A percentile compares a stretch with the other conserved stretches of the same genome.
phyloP scores from a whole-genome alignment of 2,329 filamentous ascomycete species.

The Coniochaeta pulveracea region DNA sequence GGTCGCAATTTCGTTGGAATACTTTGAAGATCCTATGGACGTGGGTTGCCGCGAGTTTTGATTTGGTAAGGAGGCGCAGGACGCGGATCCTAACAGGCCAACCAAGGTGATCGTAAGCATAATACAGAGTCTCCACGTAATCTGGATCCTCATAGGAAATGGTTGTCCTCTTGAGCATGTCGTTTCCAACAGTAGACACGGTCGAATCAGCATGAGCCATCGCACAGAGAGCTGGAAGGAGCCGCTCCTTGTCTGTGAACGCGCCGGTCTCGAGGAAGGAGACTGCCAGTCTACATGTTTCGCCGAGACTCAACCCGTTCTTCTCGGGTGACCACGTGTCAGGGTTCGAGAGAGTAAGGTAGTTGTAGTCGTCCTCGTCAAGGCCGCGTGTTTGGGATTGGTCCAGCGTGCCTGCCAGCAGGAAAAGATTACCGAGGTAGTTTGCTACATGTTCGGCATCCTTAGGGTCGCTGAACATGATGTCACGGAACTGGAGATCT shows the following conservation, averaged over 20 bases:
- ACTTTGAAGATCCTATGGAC: slow-evolving; percentile 56
- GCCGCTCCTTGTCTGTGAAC: slow-evolving; percentile 73
- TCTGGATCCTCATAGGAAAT: slow-evolving; percentile 59
- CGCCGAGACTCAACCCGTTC: slow-evolving; percentile 45
- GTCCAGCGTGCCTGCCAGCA: slow-evolving; percentile 21
- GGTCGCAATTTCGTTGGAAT: slow-evolving; percentile 44
- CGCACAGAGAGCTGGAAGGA: slow-evolving; percentile 74
- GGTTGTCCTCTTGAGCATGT: slow-evolving; percentile 71
- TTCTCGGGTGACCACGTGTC: slow-evolving; percentile 51
- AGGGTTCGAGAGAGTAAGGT: slow-evolving; percentile 56
- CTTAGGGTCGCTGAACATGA: slow-evolving; percentile 53
- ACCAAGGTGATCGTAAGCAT: slow-evolving; percentile 62
- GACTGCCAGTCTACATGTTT: slow-evolving; percentile 58
- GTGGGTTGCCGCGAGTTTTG: slow-evolving; percentile 59
- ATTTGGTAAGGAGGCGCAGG: slow-evolving; percentile 65
- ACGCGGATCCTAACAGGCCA: slow-evolving; percentile 68
- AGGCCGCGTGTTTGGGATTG: slow-evolving; percentile 36
- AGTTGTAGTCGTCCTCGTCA: slow-evolving; percentile 53
- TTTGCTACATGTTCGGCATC: slow-evolving; percentile 66
- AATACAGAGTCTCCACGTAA: slow-evolving; percentile 56
- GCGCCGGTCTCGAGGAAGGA: slow-evolving; percentile 73
- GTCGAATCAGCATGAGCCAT: slow-evolving; percentile 72
- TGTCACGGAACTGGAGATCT: slow-evolving; percentile 55
- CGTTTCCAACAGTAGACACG: slow-evolving; percentile 76
- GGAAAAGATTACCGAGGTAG: slow-evolving; percentile 68